phyloP scores from a whole-genome alignment of 1,284 basidiomycete genomes.

The Rhodofomes roseus region DNA sequence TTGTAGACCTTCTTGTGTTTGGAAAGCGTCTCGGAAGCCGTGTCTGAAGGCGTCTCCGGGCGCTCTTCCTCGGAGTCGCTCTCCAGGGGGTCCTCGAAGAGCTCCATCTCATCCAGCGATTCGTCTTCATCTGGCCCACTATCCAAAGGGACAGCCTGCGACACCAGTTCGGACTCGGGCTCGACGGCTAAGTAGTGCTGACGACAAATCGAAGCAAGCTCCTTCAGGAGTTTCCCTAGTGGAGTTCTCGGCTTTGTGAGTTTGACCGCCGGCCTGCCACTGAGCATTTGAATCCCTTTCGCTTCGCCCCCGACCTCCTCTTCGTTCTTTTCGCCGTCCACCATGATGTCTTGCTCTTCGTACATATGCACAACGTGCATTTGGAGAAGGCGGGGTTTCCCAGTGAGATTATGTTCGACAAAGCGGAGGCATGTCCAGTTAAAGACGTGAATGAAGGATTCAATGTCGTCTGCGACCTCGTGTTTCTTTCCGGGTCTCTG shows the following conservation, averaged over 20 bases:
- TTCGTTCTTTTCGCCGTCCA: not conserved
- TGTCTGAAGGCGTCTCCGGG: too few species aligned
- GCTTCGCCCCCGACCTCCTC: not conserved
- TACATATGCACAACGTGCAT: not conserved
- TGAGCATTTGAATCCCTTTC: not conserved
- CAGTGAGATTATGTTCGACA: not conserved
- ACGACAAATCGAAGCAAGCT: not conserved
- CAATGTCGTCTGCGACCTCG: slow-evolving; percentile 9
- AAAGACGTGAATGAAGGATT: slow-evolving; percentile 9
- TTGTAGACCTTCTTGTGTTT: too few species aligned
- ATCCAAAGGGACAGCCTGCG: too few species aligned
- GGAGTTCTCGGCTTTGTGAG: not conserved
- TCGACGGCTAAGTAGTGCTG: not conserved
- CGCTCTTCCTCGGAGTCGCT: too few species aligned
- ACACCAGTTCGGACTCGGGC: not conserved
- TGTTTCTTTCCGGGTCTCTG: not conserved
- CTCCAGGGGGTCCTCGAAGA: too few species aligned
- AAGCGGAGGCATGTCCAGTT: slow-evolving; percentile 3
- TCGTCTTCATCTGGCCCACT: too few species aligned
- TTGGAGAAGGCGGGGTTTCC: not conserved
- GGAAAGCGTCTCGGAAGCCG: too few species aligned
- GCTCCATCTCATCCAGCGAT: too few species aligned
- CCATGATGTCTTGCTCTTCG: not conserved
- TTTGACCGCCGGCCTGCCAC: not conserved
- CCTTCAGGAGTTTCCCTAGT: not conserved